Evolutionary conservation across 202 grass and related monocot genomes (phyloP).

Genomic region (Carex sylvatica): DNA sequence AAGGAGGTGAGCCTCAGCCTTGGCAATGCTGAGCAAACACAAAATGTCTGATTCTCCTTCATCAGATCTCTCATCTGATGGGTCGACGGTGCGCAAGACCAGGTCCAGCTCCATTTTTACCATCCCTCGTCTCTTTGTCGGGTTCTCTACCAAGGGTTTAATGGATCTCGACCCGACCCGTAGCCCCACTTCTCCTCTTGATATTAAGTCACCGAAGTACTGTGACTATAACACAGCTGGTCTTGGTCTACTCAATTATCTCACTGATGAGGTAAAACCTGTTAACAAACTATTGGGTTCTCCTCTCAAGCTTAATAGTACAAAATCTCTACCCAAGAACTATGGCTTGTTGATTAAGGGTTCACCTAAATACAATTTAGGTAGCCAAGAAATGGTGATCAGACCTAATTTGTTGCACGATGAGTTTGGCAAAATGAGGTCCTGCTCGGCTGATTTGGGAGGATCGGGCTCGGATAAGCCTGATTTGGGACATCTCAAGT

Average conservation of each 20-base stretch:
- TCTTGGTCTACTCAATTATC: slow-evolving; percentile 74
- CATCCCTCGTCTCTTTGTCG: slow-evolving; percentile 63
- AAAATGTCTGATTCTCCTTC: slow-evolving; percentile 27
- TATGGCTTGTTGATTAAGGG: slow-evolving; percentile 28
- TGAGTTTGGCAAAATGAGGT: slow-evolving; percentile 65
- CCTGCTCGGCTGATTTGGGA: slow-evolving; percentile 45
- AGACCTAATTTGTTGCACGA: slow-evolving; percentile 29
- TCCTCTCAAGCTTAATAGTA: slow-evolving; percentile 40
- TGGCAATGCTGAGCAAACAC: slow-evolving; percentile 57
- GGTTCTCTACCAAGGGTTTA: slow-evolving; percentile 51
- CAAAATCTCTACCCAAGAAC: slow-evolving; percentile 47
- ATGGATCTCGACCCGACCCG: slow-evolving; percentile 51
- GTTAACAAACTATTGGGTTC: slow-evolving; percentile 38
- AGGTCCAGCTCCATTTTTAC: slow-evolving; percentile 48
- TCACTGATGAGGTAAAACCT: slow-evolving; percentile 35
- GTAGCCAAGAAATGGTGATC: slow-evolving; percentile 14
- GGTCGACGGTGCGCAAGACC: slow-evolving; percentile 34
- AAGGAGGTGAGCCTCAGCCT: neutral
- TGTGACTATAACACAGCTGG: slow-evolving; percentile 61
- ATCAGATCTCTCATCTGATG: slow-evolving; percentile 28
- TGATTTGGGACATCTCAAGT: slow-evolving; percentile 37
- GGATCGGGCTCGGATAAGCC: slow-evolving; percentile 37
- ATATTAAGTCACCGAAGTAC: slow-evolving; percentile 61
- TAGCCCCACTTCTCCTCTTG: slow-evolving; percentile 87
- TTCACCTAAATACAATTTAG: neutral